Conservation (phyloP, 352 stramenopile species). For the Stramenopiles sp. region DNA sequence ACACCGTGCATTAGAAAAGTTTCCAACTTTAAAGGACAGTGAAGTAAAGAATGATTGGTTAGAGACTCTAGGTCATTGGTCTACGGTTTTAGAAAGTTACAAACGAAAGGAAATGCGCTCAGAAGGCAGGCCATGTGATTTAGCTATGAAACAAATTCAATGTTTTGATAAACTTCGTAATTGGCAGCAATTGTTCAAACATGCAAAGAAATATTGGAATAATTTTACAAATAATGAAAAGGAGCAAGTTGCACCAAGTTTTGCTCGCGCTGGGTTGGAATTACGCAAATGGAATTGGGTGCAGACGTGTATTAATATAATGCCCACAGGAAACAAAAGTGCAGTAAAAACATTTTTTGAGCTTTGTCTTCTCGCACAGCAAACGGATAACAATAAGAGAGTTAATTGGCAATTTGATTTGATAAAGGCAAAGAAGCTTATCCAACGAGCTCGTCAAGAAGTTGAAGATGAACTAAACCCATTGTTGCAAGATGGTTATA, state of each 20-base stretch:
- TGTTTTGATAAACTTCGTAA: conserved; percentile 78
- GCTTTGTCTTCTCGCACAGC: no score
- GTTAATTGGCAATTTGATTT: conserved; percentile 68
- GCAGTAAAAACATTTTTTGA: conserved; percentile 35
- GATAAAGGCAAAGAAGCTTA: conserved; percentile 35
- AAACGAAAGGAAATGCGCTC: conserved; percentile 1
- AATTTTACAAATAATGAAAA: conserved; percentile 15
- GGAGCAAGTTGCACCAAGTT: conserved; percentile 18
- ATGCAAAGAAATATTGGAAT: conserved; percentile 32
- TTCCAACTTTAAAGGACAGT: conserved; percentile 49
- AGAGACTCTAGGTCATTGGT: conserved; percentile 84
- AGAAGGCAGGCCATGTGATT: conserved; percentile 1
- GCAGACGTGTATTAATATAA: conserved; percentile 19
- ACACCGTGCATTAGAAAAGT: conserved; percentile 66
- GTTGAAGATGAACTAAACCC: conserved; percentile 71
- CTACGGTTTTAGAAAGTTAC: conserved; percentile 25
- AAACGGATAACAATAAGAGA: no score
- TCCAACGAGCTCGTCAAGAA: conserved; percentile 54
- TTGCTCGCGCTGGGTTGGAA: conserved; percentile 31
- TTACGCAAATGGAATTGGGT: conserved; percentile 41
- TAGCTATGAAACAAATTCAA: conserved; percentile 68
- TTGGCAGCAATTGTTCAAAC: conserved; percentile 56
- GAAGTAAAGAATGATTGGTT: conserved; percentile 74
- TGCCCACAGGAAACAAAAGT: conserved; percentile 14
- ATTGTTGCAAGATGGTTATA: conserved; percentile 81